Evolutionary conservation across 1,139 yeast species (phyloP).

Genomic region (Taphrina confusa): DNA sequence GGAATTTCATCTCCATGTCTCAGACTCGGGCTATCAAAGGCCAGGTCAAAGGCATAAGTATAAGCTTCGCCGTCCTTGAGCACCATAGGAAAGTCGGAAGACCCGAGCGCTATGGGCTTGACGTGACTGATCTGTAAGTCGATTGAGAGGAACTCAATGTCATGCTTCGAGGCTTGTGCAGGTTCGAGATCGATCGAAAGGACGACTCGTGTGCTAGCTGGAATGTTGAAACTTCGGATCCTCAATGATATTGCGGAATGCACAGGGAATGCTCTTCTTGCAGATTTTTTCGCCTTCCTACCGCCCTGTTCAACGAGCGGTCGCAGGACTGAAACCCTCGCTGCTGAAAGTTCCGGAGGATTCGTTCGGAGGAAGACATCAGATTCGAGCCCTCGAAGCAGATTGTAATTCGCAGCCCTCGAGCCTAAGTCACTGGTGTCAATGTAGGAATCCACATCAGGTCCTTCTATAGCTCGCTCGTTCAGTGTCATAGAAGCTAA

Average conservation of each 20-base stretch:
- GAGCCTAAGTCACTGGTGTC: background rate
- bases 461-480: background rate
- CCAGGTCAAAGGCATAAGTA: constrained; percentile 5
- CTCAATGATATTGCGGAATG: constrained; percentile 6
- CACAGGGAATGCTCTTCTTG: constrained; percentile 4
- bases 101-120: background rate
- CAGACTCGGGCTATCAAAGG: background rate
- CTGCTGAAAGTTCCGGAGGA: constrained; percentile 16
- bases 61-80: background rate
- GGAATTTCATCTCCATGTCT: background rate
- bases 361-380: background rate
- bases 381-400: constrained; percentile 3
- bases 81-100: background rate
- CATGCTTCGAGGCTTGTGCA: background rate
- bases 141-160: background rate
- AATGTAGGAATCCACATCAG: background rate
- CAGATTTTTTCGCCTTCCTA: background rate
- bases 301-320: background rate
- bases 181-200: constrained; percentile 2
- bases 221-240: constrained; percentile 11
- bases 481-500: background rate
- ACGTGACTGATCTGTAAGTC: background rate
- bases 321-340: constrained; percentile 5
- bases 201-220: background rate
- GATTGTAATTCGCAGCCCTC: constrained; percentile 4